A percentile compares a stretch with the other conserved stretches of the same genome.
Evolutionary conservation across 2,329 filamentous ascomycete genomes (phyloP).

Genomic region (Trichophyton schoenleinii): DNA sequence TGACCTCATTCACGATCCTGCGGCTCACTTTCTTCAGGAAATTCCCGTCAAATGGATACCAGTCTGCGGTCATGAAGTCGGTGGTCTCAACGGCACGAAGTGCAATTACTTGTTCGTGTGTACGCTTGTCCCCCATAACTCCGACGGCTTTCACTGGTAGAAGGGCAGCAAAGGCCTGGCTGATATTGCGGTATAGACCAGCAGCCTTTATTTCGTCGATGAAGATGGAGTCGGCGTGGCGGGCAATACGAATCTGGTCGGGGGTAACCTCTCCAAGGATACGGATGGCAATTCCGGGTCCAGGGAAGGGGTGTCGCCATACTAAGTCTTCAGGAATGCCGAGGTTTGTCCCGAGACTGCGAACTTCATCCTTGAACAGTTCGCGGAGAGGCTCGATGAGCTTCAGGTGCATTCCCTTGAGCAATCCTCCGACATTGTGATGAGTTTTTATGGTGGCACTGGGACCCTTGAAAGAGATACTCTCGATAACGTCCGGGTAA

Average conservation of each 20-base stretch:
- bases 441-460: constrained; percentile 62
- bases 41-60: constrained; percentile 51
- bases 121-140: constrained; percentile 51
- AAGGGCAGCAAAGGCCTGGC: constrained; percentile 58
- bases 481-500: constrained; percentile 60
- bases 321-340: constrained; percentile 65
- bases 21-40: constrained; percentile 54
- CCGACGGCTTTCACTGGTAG: constrained; percentile 51
- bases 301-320: constrained; percentile 65
- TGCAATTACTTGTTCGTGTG: constrained; percentile 50
- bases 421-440: constrained; percentile 54
- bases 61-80: constrained; percentile 66
- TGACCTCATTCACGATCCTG: constrained; percentile 62
- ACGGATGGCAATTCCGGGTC: constrained; percentile 58
- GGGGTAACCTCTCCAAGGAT: constrained; percentile 69
- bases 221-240: constrained; percentile 35
- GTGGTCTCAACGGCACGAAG: constrained; percentile 48
- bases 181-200: constrained; percentile 45
- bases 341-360: constrained; percentile 51
- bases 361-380: constrained; percentile 69
- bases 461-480: constrained; percentile 60
- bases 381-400: constrained; percentile 60
- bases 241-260: constrained; percentile 60
- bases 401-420: constrained; percentile 39
- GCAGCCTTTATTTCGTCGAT: constrained; percentile 35